Base-by-base conservation (phyloP, 768 basidiomycete species). In the Heimioporus sp. region DNA sequence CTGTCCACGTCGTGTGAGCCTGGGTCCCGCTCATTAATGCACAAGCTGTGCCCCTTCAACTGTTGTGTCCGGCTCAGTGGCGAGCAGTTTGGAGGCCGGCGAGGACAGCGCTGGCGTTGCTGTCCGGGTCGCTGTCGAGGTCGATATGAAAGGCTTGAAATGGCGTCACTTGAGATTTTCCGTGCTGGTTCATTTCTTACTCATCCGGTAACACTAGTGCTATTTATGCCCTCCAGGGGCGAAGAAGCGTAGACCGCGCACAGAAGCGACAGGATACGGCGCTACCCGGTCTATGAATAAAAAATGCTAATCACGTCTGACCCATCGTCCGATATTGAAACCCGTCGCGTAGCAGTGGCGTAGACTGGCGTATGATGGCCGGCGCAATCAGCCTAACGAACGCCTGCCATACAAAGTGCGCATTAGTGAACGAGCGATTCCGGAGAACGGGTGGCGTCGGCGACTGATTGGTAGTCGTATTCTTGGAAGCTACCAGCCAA, bases 51-150 rank as follows among this genome's bases (percentile, higher is more conserved):
- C 44, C 46, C 49, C 43, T 48, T 30, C 34, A 43, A 46, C 8
- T 8, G 16, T 51, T 21, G 15, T 30, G 11, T 55, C 5, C 30
- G 3, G 39, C 9, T 10, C 17, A 2, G 30, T 30, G 31, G 12
- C 19, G 19, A 34, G n/a, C 11, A 38, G 45, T 17, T 13, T 17
- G 19, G 42, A 30, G 48, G 37, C 37, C 7, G 28, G 43, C 43
- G 42, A 48, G 20, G 46, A 32, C 17, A 24, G n/a, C 40, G 51
- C 45, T 39, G 54, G n/a, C 40, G 51, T 48, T 39, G 54, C 39
- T 39, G 24, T 28, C 24, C 24, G 24, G 7, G 60, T 48, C 34
- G 60, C 54, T 36, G 60, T 42, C 39, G 49, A 47, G 38, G 51
- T 41, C 13, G 41, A 34, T 38, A 43, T 39, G 13, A 15, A 30